Evolutionary conservation across 129 eudicot genomes (phyloP).

Genomic region (Scalesia atractyloides): DNA sequence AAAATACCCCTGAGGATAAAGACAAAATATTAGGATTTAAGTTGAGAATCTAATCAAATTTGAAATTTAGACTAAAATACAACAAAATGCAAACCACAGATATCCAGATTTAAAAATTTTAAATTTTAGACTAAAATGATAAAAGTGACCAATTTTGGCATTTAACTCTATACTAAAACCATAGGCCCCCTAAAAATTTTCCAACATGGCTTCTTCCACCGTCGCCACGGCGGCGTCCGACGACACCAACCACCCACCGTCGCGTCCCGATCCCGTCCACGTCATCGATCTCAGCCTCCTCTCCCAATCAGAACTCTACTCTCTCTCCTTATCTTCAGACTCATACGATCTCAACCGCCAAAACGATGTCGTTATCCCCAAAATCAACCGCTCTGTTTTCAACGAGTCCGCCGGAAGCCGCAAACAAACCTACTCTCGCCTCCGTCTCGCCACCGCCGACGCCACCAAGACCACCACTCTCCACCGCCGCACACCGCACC

Average conservation of each 20-base stretch:
- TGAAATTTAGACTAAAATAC: too few species aligned
- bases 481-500: conserved; percentile 50
- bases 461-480: conserved; percentile 46
- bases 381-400: conserved; percentile 82
- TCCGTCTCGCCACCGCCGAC: conserved; percentile 68
- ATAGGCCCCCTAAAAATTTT: neutral
- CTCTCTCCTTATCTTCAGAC: conserved; percentile 58
- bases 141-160: too few species aligned
- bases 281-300: conserved; percentile 68
- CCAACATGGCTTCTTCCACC: conserved; percentile 45
- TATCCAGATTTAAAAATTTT: too few species aligned
- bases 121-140: too few species aligned
- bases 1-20: too few species aligned
- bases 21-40: too few species aligned
- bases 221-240: conserved; percentile 26
- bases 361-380: conserved; percentile 81
- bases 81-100: too few species aligned
- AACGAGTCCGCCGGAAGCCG: conserved; percentile 93
- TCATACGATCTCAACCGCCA: conserved; percentile 45
- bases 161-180: too few species aligned
- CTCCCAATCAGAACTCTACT: conserved; percentile 82
- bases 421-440: conserved; percentile 85
- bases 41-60: too few species aligned
- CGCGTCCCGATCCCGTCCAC: conserved; percentile 45
- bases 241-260: conserved; percentile 33